Conservation (phyloP, 2,329 filamentous ascomycete species). For the Xylaria sp. region DNA sequence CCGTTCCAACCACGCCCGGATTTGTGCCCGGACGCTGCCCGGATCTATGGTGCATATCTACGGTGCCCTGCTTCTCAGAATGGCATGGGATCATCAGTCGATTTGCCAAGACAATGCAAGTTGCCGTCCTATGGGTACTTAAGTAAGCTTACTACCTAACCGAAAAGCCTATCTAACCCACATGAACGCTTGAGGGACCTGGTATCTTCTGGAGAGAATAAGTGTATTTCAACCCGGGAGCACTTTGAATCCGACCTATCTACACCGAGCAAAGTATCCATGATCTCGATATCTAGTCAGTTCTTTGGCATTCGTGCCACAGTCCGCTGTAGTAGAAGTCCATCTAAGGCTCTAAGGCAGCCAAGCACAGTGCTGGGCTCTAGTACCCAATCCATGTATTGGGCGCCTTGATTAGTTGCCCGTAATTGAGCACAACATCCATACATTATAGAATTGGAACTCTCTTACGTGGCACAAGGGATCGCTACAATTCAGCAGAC, state of each 20-base stretch:
- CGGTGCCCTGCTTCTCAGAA: not conserved
- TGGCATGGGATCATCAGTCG: constrained; percentile 16
- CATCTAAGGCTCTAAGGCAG: too few relatives aligned
- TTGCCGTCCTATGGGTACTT: constrained; percentile 4
- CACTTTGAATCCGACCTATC: too few relatives aligned
- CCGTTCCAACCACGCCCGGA: not conserved
- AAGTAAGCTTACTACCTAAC: not conserved
- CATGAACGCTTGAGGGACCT: not conserved
- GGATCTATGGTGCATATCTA: not conserved
- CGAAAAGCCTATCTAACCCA: not conserved
- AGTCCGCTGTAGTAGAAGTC: too few relatives aligned
- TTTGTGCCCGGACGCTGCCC: not conserved
- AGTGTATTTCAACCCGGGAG: too few relatives aligned
- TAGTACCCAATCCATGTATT: not conserved
- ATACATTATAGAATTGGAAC: not conserved
- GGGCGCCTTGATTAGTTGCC: not conserved
- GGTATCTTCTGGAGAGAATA: too few relatives aligned
- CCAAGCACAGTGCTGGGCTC: too few relatives aligned
- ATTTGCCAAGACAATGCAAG: constrained; percentile 15
- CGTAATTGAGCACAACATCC: not conserved
- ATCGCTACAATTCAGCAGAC: constrained; percentile 3
- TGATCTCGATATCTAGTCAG: too few relatives aligned
- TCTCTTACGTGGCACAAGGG: constrained; percentile 26
- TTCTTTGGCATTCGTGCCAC: too few relatives aligned
- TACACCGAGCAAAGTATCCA: too few relatives aligned